phyloP scores from a whole-genome alignment of 495 filamentous ascomycete species.

The Gamarada debralockiae region DNA sequence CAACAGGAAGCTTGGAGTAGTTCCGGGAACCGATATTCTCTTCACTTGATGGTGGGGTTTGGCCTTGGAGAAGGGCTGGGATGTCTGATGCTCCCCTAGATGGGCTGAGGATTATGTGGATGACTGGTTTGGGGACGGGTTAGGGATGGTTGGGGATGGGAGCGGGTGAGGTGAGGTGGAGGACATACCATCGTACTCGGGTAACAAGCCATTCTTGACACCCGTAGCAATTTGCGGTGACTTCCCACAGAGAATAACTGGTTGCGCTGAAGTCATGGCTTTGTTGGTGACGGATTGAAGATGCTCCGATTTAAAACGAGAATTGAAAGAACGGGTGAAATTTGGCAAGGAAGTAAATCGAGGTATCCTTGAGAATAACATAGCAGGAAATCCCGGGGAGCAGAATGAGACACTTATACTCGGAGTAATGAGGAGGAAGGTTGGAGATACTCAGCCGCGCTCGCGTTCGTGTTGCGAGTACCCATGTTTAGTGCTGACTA shows the following conservation, averaged over 20 bases:
- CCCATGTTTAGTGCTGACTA: no score
- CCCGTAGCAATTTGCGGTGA: conserved; percentile 22
- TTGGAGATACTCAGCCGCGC: no score
- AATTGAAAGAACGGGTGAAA: no score
- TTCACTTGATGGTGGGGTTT: conserved; percentile 9
- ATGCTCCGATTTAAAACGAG: no score
- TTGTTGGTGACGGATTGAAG: no score
- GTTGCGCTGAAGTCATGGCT: conserved; percentile 22
- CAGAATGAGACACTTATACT: no score
- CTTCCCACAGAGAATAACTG: conserved; percentile 29
- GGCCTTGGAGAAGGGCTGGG: conserved; percentile 26
- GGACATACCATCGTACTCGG: conserved; percentile 31
- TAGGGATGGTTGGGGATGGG: neutral
- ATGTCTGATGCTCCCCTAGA: conserved; percentile 22
- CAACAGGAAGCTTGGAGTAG: conserved; percentile 27
- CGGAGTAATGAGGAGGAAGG: no score
- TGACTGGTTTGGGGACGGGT: conserved; percentile 17
- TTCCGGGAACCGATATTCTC: conserved; percentile 28
- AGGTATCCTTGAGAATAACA: no score
- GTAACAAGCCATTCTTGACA: conserved; percentile 28
- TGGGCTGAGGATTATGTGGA: conserved; percentile 27
- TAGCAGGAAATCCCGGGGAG: no score
- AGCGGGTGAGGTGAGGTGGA: neutral
- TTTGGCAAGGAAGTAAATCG: no score
- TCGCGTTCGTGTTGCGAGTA: no score